phyloP scores from a whole-genome alignment of 164 flowering plant genomes.

The Chimonanthus salicifolius region DNA sequence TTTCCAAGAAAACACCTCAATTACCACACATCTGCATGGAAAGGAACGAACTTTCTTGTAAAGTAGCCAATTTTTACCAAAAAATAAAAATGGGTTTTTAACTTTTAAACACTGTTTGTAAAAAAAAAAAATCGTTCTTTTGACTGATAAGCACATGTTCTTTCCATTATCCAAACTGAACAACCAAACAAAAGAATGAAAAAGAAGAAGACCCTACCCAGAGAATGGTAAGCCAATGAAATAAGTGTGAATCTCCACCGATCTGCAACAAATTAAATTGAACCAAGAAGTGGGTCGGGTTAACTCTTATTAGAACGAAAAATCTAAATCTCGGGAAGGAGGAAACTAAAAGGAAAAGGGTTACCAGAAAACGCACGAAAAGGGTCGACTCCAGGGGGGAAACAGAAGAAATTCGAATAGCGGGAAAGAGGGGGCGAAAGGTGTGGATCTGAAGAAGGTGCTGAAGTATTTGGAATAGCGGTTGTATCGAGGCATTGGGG shows the following conservation, averaged over 20 bases:
- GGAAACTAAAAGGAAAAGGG: neutral
- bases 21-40: too few relatives aligned
- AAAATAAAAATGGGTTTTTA: too few relatives aligned
- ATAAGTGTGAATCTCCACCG: too few relatives aligned
- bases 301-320: neutral
- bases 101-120: too few relatives aligned
- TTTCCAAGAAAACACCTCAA: too few relatives aligned
- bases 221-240: too few relatives aligned
- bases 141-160: neutral
- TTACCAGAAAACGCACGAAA: constrained; percentile 3
- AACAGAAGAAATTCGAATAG: constrained; percentile 6
- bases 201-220: neutral
- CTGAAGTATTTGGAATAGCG: neutral
- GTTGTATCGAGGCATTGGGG: neutral
- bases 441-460: neutral
- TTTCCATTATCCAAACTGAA: neutral
- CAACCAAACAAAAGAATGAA: neutral
- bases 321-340: constrained; percentile 1
- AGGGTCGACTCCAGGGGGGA: constrained; percentile 20
- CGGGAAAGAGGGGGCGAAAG: neutral
- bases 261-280: neutral
- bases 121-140: too few relatives aligned
- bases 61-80: too few relatives aligned
- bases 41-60: too few relatives aligned
- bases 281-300: neutral